Base-by-base conservation (phyloP, 139 green algal genomes). In the Volvox reticuliferus region DNA sequence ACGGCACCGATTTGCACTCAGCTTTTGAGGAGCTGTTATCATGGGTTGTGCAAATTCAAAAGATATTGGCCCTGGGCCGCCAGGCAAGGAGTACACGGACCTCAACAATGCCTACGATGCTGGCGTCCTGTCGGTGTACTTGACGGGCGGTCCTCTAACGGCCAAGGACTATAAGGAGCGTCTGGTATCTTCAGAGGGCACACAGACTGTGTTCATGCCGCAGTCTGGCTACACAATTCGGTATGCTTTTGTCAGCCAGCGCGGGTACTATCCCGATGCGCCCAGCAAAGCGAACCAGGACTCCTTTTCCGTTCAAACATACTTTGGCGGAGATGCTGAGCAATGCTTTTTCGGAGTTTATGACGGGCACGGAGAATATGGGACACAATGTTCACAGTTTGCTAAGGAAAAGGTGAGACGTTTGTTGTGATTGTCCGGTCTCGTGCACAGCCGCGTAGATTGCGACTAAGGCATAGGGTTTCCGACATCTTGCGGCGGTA, bases 231-330 rank as follows among this genome's bases (percentile, higher is more conserved):
- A 94, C 79, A 93, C 86, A 1, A 79, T 99, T 0, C 88, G 92
- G 1, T 99, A 98, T 88, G 97, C 98, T 0, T 99, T 95, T 78
- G 92, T 98, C 62, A 97, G 91, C 80, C 96, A 98, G 91, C 87
- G 97, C 0, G 98, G 98, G 3, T 98, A 97, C 90, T 99, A 99
- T 88, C 98, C 98, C 1, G 95, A 99, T 26, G 93, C 94, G 0
- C 94, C 95, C 0, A 91, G 97, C 87, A 99, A 99, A 86, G 82
- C 94, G 19, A 99, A 99, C 91, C 98, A 99, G 94, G 98, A 99
- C 91, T 91, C 94, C 0, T 96, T 97, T 18, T 97, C 92, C 78
- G 93, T 96, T 5, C 83, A 95, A 20, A 93, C 94, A 18, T 69
- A 93, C 19, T 98, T 98, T 91, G 95, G 92, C 0, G 95, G 95